A percentile compares a stretch with the other conserved stretches of the same genome.
These are phyloP conservation scores for Magnolia officinalis DNA, from an alignment of 164 flowering plant genomes.

Conservation along the genomic window DNA sequence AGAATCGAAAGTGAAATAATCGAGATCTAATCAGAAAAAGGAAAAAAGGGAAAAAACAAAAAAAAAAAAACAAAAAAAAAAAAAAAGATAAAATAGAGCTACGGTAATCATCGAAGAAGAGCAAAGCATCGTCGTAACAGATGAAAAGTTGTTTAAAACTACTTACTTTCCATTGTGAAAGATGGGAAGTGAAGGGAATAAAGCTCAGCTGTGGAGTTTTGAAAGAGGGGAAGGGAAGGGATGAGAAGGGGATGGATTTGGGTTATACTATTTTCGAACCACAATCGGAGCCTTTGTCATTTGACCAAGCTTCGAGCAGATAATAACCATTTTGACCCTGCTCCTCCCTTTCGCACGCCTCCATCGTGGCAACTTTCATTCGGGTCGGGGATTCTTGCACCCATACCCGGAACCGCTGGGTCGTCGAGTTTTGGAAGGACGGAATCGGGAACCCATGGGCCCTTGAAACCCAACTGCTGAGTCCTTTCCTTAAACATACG, in stretches of 20 bases:
- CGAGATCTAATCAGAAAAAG: neutral
- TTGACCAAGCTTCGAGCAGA: neutral
- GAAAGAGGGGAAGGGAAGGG: neutral
- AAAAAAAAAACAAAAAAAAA: no score
- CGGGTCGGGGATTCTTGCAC: no score
- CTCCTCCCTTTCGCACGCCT: neutral
- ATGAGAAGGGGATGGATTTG: neutral
- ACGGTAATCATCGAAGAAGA: neutral
- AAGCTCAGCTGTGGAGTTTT: neutral
- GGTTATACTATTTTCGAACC: neutral
- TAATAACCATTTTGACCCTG: neutral
- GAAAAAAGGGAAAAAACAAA: no score
- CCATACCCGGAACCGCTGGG: no score
- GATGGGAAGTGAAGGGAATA: neutral
- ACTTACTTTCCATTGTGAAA: neutral
- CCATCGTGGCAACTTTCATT: no score
- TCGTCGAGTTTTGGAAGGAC: no score
- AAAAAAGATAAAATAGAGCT: neutral
- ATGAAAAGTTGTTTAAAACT: neutral
- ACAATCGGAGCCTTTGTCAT: neutral
- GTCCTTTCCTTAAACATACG: no score
- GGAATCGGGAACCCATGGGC: no score
- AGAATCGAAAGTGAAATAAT: no score
- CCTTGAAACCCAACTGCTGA: no score
- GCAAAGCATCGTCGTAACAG: neutral